Base-by-base conservation (phyloP, 2,329 filamentous ascomycete species). In the Orbilia javanica region DNA sequence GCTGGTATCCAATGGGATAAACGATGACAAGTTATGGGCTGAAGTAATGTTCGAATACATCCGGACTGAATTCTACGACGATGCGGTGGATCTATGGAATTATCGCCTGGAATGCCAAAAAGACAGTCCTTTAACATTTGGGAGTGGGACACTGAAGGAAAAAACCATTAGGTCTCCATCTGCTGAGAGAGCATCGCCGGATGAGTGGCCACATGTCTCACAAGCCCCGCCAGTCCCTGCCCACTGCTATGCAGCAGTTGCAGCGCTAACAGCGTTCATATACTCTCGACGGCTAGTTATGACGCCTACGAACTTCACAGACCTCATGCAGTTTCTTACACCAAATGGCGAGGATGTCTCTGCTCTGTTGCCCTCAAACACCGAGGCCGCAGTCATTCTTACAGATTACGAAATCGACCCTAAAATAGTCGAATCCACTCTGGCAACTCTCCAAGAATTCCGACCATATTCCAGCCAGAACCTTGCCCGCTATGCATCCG, bases 41-140 rank as follows among this genome's bases (percentile, higher is more conserved):
- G 73, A 77, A 8, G 73, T 70, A n/a, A 77, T 77, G 66, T 77
- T 77, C 39, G 73, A 77, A n/a, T 62, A 71, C 31, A 67, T 77
- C 25, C 66, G 73, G 13, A 53, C 66, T 4, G 73, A 63, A 22
- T 77, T 46, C 44, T 77, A 71, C 13, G 73, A 77, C 13, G 73
- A 77, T 63, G 73, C 66, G 2, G 65, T 77, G 11, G 73, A 77
- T 25, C 34, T 77, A 18, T 77, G 73, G 73, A 27, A 67, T 11
- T 53, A 66, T 44, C 55, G 60, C 25, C 29, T 67, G 7, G 73
- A 71, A 15, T 71, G 60, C 22, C 60, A 77, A 50, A 77, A 71
- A 25, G 67, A 65, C 15, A 20, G 65, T 15, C 73, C 73, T 4
- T 55, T 71, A 11, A 53, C 66, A 2, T 27, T 77, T 25, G 22